Conservation (phyloP, 768 basidiomycete genomes). For the Termitomyces sp. region DNA sequence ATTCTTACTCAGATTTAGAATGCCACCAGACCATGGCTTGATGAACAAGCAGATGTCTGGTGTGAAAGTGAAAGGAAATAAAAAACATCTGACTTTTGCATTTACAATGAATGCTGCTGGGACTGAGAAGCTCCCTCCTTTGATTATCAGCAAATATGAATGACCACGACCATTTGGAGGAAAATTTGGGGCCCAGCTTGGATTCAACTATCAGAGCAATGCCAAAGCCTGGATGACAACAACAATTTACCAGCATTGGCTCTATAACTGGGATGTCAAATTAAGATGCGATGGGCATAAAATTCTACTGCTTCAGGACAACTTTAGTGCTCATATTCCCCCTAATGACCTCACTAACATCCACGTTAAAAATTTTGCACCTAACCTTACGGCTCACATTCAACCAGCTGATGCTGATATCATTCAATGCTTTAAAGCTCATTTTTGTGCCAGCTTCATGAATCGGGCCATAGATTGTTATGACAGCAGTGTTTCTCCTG, state of each 20-base stretch:
- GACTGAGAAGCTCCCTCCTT: too few species aligned
- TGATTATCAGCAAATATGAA: too few species aligned
- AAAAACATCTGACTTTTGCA: too few species aligned
- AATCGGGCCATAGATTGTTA: constrained; percentile 24
- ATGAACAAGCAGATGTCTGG: too few species aligned
- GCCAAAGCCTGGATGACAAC: background rate
- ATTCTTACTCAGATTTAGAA: too few species aligned
- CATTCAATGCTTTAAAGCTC: background rate
- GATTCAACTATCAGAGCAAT: background rate
- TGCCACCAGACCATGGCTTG: too few species aligned
- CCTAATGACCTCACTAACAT: background rate
- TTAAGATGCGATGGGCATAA: constrained; percentile 9
- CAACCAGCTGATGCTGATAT: constrained; percentile 15
- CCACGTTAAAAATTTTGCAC: constrained; percentile 13
- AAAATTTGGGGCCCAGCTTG: background rate
- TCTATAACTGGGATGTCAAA: constrained; percentile 21
- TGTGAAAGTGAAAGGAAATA: too few species aligned
- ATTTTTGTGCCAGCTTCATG: constrained; percentile 1
- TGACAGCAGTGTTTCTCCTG: constrained; percentile 18
- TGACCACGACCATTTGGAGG: too few species aligned
- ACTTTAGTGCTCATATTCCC: background rate
- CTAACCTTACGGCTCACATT: constrained; percentile 25
- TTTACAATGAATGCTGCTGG: too few species aligned
- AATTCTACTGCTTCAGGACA: constrained; percentile 3
- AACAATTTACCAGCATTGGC: background rate